Base-by-base conservation (phyloP, 2,329 filamentous ascomycete species). In the Cladorrhinum sp. region DNA sequence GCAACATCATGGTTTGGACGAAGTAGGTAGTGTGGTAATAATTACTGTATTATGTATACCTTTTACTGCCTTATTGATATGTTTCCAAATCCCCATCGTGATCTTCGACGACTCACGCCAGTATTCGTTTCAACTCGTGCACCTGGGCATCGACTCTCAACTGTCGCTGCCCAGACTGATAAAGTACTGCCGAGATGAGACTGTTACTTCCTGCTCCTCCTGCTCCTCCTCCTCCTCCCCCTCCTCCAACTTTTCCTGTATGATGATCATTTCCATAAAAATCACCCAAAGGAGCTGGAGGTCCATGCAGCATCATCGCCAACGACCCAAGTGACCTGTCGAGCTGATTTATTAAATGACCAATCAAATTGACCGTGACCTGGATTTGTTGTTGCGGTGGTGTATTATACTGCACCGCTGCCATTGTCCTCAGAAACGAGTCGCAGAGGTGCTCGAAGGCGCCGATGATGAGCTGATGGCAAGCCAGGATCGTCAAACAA, bases 391-490 rank as follows among this genome's bases (percentile, higher is more conserved):
- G 20, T 23, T 49, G 36, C 2, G 57, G 61, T n/a, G 59, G 49
- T 23, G 56, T 54, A 3, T 36, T 45, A n/a, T n/a, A n/a, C 4
- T 62, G 53, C 2, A 57, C 56, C 16, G 53, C 16, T n/a, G 52
- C 7, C 22, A 61, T 45, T 5, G 29, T 20, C 3, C 16, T 20
- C 3, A 57, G 50, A 8, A 58, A 52, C 5, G 58, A 59, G 13
- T 20, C 22, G 20, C 54, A 60, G 8, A 65, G 24, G 20, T 58
- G 48, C 24, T 65, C 64, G 20, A 65, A 63, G 0, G 58, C 48
- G 6, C 62, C 64, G 2, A 65, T 25, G 2, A 65, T 50, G 9
- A 55, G 50, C 52, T 65, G 62, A 41, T 65, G 60, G 13, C 50
- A 61, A 10, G 64, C 50, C 23, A 64, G 49, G 2, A 61, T 25